phyloP scores from a whole-genome alignment of 2,329 filamentous ascomycete species.

The Diaporthe sp. region DNA sequence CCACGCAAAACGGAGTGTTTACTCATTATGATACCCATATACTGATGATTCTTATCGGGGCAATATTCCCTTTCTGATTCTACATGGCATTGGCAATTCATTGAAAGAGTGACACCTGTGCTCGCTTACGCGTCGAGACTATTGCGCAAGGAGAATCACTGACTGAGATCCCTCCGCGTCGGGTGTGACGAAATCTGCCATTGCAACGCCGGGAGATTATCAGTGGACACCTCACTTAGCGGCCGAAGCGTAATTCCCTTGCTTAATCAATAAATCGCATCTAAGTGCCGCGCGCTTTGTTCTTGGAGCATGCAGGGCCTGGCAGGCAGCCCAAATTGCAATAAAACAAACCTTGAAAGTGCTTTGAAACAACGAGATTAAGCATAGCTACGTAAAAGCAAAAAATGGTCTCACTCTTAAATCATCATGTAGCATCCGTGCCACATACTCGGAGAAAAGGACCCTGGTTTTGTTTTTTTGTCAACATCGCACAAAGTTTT shows the following conservation, averaged over 20 bases:
- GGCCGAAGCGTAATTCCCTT: not conserved
- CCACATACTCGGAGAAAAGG: not conserved
- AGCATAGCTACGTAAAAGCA: not conserved
- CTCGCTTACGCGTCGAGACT: not conserved
- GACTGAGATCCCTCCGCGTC: too few species aligned
- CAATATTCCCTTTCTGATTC: not conserved
- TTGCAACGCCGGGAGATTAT: not conserved
- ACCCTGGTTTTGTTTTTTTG: not conserved
- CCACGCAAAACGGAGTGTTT: not conserved
- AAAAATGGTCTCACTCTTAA: not conserved
- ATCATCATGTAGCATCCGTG: conserved; percentile 3
- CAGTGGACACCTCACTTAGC: not conserved
- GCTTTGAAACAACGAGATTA: conserved; percentile 3
- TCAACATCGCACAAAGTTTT: conserved; percentile 3
- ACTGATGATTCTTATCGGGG: not conserved
- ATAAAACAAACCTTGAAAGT: conserved; percentile 12
- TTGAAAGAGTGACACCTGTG: not conserved
- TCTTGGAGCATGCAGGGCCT: not conserved
- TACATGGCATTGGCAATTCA: not conserved
- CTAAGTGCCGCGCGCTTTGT: not conserved
- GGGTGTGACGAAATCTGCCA: not conserved
- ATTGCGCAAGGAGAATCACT: not conserved
- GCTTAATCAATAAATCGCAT: not conserved
- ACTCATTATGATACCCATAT: conserved; percentile 34
- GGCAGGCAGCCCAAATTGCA: not conserved